Evolutionary conservation across 345 rosid species (phyloP), one percentile per base, ranked within the genome.

Genomic region (Gossypium arboreum): DNA sequence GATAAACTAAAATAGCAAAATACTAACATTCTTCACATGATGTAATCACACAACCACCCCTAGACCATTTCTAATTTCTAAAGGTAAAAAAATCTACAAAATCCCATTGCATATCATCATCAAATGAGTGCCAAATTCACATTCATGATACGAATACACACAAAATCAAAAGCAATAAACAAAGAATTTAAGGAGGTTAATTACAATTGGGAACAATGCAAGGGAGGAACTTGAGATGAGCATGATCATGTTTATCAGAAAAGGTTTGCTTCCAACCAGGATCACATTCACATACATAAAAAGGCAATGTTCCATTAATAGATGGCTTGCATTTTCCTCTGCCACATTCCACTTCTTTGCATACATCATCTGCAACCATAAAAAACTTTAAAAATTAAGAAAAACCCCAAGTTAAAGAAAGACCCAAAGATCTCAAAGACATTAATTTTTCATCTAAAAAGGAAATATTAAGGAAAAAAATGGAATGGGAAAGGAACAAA

Each of bases 161-260:
- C 41, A 34, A 5, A 7, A 25, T 18, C 67, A 50, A 39, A 55
- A 27, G n/a, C 68, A 43, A 78, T 58, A 29, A 48, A 62, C 15
- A 50, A 75, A 58, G 70, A 71, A 72, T 17, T 65, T 39, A n/a
- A 18, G 12, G 20, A 9, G 61, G 9, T 56, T 56, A 75, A 20
- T 82, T 77, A 94, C 98, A 94, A 78, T 92, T 87, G 60, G 97
- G 97, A 39, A 81, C 67, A 77, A 90, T 71, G 86, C 98, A 94
- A 60, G 97, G 98, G 73, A 94, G 97, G 82, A 94, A 90, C 69
- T 82, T 85, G 92, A 79, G 79, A 57, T 74, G 1, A 62, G 56
- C 61, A 79, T 81, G 82, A 5, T 18, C 27, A 12, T 64, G 29
- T 57, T 57, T 57, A 57, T 57, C 56, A 24, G 79, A 62, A 60